Base-by-base conservation (phyloP, 2,329 filamentous ascomycete species). In the Colletotrichum sp. region DNA sequence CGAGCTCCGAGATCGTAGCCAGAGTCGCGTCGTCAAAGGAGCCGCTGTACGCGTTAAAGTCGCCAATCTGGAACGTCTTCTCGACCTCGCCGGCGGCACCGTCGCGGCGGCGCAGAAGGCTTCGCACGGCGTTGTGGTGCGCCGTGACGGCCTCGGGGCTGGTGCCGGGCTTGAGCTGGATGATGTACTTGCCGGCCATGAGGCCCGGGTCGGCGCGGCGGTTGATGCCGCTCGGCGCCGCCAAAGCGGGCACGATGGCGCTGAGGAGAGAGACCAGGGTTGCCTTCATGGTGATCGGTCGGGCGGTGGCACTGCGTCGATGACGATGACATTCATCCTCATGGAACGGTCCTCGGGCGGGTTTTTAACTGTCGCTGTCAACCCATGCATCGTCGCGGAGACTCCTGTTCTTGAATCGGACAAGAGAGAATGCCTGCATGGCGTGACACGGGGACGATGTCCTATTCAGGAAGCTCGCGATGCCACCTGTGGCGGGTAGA, bases 111-210 rank as follows among this genome's bases (percentile, higher is more conserved):
- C 84, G 77, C n/a, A 81, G 74, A 7, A 85, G 75, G 68, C 82
- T 83, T 28, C 82, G 81, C 13, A 74, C 72, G 21, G 72, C 60
- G 32, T 78, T 76, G 70, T 86, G 84, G 3, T 85, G 78, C 4
- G 80, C 78, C 3, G 76, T 77, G 36, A 85, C 63, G 30, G 67
- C 70, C 6, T 70, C 69, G 52, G 81, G 77, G 12, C 77, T 77
- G 43, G 84, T 79, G 39, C 83, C 82, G 8, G 83, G 80, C 79
- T 87, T 86, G 14, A 89, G 77, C 36, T 86, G 88, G 79, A 89
- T 80, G 73, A 89, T 88, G 79, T 88, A 89, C 78, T 85, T 87
- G 77, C 83, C 83, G 67, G 85, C 78, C 60, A 86, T 76, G 57
- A 85, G 69, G 67, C 34, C 28, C 43, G 57, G 13, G n/a, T 65